phyloP scores from a whole-genome alignment of 108 stramenopile species.

The Cyclostephanos invisitatus region DNA sequence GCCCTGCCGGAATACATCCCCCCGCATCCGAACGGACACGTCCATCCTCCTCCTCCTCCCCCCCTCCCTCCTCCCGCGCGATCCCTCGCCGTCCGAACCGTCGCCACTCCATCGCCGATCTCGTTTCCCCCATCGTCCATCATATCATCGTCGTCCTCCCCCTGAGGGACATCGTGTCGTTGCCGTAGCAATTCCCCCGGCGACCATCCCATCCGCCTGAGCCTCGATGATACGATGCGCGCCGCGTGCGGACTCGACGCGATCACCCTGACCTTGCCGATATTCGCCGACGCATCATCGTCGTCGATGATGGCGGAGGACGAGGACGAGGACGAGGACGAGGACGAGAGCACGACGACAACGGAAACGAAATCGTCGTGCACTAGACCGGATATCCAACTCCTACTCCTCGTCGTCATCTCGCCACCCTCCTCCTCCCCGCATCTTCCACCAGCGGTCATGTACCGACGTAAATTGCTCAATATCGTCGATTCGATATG shows the following conservation, averaged over 20 bases:
- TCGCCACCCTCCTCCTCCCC: too few relatives aligned
- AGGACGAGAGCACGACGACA: background rate
- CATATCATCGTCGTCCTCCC: conserved; percentile 17
- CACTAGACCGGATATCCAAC: too few relatives aligned
- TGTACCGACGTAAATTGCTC: too few relatives aligned
- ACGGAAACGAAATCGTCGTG: background rate
- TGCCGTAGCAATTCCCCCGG: background rate
- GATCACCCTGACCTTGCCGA: background rate
- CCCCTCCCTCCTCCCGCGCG: background rate
- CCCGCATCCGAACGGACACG: conserved; percentile 21
- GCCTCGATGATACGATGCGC: background rate
- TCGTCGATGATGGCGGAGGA: background rate
- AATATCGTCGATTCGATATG: too few relatives aligned
- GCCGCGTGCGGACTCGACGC: background rate
- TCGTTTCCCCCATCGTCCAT: conserved; percentile 33
- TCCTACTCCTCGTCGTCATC: too few relatives aligned
- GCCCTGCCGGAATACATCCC: conserved; percentile 43
- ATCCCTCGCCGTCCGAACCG: conserved; percentile 3
- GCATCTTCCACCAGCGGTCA: background rate
- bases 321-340: too few relatives aligned
- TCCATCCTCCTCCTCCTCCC: background rate
- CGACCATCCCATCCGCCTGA: background rate
- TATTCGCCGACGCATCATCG: background rate
- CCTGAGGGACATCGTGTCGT: conserved; percentile 19
- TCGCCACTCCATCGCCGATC: too few relatives aligned